These are phyloP conservation scores for Lunasporangiospora selenospora DNA, from an alignment of 192 early-diverging fungal species.

Conservation along the genomic window DNA sequence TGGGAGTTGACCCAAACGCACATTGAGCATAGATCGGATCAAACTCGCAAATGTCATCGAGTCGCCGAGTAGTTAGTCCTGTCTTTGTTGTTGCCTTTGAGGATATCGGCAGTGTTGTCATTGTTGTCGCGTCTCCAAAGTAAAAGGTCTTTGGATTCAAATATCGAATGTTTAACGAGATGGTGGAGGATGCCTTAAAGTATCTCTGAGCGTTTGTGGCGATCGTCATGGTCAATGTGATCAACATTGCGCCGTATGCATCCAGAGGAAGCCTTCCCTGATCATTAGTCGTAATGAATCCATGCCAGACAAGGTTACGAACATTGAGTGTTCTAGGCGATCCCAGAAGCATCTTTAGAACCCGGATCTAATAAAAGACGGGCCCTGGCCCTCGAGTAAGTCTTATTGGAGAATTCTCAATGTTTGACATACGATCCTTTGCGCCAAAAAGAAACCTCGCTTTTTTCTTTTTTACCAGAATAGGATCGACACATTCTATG, in stretches of 20 bases:
- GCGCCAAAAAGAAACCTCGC: not conserved
- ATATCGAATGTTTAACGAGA: no score
- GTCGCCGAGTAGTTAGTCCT: no score
- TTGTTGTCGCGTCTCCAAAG: no score
- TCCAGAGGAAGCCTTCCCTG: conserved; percentile 28
- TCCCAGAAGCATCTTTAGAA: conserved; percentile 25
- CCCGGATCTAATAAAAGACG: conserved; percentile 8
- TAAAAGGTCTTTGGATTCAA: conserved; percentile 8
- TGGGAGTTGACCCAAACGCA: not conserved
- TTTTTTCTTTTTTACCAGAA: conserved; percentile 10
- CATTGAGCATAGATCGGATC: conserved; percentile 12
- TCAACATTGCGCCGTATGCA: conserved; percentile 37
- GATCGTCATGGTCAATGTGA: conserved; percentile 31
- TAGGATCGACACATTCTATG: conserved; percentile 7
- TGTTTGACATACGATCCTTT: no score
- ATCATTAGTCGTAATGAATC: conserved; percentile 31
- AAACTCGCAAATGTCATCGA: not conserved
- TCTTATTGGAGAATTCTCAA: no score
- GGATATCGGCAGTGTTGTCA: no score
- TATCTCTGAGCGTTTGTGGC: not conserved
- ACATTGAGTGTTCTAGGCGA: conserved; percentile 37
- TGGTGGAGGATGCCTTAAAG: not conserved
- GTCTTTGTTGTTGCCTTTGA: no score
- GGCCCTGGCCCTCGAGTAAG: no score
- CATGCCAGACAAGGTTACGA: conserved; percentile 44